phyloP scores from a whole-genome alignment of 768 basidiomycete species.

The Tephrocybe sp. region DNA sequence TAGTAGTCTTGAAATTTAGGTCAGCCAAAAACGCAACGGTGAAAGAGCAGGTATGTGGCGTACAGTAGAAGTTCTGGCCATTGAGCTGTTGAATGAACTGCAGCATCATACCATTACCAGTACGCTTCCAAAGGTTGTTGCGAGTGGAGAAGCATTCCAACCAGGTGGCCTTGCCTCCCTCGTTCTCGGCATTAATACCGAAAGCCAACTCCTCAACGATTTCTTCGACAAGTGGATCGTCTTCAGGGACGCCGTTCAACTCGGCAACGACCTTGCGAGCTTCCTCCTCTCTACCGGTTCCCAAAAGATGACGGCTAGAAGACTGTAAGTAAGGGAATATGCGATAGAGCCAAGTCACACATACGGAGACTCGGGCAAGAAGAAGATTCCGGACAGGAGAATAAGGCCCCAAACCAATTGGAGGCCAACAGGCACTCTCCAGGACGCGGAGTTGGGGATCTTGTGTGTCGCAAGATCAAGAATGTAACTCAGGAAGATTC shows the following conservation, averaged over 20 bases:
- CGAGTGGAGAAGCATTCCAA: constrained; percentile 71
- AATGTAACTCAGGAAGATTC: constrained; percentile 73
- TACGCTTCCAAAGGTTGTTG: constrained; percentile 72
- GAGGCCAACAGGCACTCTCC: constrained; percentile 74
- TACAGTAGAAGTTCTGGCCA: constrained; percentile 81
- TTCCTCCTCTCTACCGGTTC: constrained; percentile 48
- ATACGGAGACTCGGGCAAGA: constrained; percentile 78
- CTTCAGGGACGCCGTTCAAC: constrained; percentile 60
- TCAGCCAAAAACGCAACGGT: neutral
- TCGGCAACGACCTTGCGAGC: constrained; percentile 65
- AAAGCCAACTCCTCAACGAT: constrained; percentile 62
- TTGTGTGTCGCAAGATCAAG: constrained; percentile 67
- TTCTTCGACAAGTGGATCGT: constrained; percentile 60
- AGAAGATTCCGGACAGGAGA: constrained; percentile 68
- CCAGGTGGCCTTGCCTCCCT: constrained; percentile 81
- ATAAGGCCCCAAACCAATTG: constrained; percentile 71
- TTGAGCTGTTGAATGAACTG: constrained; percentile 82
- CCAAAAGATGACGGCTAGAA: constrained; percentile 69
- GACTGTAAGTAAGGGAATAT: neutral
- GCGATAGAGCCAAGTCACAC: constrained; percentile 22
- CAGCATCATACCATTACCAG: constrained; percentile 79
- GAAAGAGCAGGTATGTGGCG: constrained; percentile 15
- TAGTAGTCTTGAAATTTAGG: constrained; percentile 58
- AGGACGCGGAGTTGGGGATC: constrained; percentile 59
- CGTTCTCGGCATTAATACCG: constrained; percentile 71